Conservation (phyloP, 2,329 filamentous ascomycete genomes). For the Septoria petroselini region DNA sequence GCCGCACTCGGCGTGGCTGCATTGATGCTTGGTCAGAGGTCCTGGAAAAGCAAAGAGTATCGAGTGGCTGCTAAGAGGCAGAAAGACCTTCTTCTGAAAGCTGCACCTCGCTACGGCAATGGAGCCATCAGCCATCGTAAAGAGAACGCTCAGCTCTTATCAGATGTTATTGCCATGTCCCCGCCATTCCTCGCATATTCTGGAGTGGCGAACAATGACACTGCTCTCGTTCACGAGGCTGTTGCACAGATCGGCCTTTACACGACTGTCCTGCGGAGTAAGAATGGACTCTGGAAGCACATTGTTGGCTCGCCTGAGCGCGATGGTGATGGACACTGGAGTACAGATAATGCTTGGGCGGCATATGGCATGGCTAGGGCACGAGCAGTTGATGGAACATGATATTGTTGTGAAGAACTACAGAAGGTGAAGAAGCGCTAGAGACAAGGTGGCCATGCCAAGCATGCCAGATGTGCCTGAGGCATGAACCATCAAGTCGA, state of each 20-base stretch:
- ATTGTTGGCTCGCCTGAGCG: slow-evolving; percentile 41
- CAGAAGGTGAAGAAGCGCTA: too few species aligned
- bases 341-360: slow-evolving; percentile 51
- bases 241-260: slow-evolving; percentile 45
- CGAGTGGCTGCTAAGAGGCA: slow-evolving; percentile 43
- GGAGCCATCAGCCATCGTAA: slow-evolving; percentile 51
- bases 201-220: slow-evolving; percentile 42
- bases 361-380: slow-evolving; percentile 49
- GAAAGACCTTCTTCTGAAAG: slow-evolving; percentile 41
- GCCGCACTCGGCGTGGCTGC: slow-evolving; percentile 47
- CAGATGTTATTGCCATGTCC: slow-evolving; percentile 51
- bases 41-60: slow-evolving; percentile 32
- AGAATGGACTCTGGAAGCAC: slow-evolving; percentile 45
- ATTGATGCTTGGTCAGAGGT: slow-evolving; percentile 43
- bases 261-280: slow-evolving; percentile 39
- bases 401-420: too few species aligned
- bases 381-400: too few species aligned
- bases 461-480: too few species aligned
- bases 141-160: slow-evolving; percentile 46
- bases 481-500: too few species aligned
- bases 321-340: slow-evolving; percentile 45
- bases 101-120: slow-evolving; percentile 45
- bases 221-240: slow-evolving; percentile 38
- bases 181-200: slow-evolving; percentile 52
- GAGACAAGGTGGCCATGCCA: too few species aligned